These are phyloP conservation scores for Moesziomyces parantarcticus DNA, from an alignment of 1,284 basidiomycete species.

Conservation along the genomic window DNA sequence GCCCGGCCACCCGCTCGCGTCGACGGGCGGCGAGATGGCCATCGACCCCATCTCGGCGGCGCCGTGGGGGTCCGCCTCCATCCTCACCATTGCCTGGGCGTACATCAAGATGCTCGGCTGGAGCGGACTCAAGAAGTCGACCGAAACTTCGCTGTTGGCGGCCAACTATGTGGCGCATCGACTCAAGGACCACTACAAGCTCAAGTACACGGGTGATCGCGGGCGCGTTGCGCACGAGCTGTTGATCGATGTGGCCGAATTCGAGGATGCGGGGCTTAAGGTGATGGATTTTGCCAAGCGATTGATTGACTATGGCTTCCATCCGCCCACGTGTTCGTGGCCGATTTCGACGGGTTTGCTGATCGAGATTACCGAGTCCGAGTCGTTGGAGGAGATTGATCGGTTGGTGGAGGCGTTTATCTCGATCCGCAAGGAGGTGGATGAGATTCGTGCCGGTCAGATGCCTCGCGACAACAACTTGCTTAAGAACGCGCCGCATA, in stretches of 20 bases:
- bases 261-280: conserved; percentile 86
- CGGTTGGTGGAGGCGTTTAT: conserved; percentile 98
- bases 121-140: conserved; percentile 82
- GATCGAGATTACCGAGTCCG: conserved; percentile 66
- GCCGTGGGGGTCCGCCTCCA: conserved; percentile 92
- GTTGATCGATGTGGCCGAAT: conserved; percentile 92
- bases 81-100: conserved; percentile 96
- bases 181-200: conserved; percentile 83
- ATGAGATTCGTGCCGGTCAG: conserved; percentile 85
- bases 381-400: conserved; percentile 63
- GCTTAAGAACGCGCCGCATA: conserved; percentile 93
- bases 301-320: conserved; percentile 74
- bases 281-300: conserved; percentile 96
- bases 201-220: conserved; percentile 90
- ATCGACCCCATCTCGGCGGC: conserved; percentile 91
- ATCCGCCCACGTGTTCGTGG: conserved; percentile 66
- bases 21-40: conserved; percentile 77
- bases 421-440: conserved; percentile 87
- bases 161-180: conserved; percentile 97
- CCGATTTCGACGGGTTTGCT: conserved; percentile 65
- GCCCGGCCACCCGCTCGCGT: conserved; percentile 85
- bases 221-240: conserved; percentile 94
- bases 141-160: conserved; percentile 87
- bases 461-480: conserved; percentile 76
- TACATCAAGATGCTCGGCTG: conserved; percentile 86